Evolutionary conservation across 441 rosid species (phyloP), one percentile per base, ranked within the genome.

Genomic region (Brassica hybrid): DNA sequence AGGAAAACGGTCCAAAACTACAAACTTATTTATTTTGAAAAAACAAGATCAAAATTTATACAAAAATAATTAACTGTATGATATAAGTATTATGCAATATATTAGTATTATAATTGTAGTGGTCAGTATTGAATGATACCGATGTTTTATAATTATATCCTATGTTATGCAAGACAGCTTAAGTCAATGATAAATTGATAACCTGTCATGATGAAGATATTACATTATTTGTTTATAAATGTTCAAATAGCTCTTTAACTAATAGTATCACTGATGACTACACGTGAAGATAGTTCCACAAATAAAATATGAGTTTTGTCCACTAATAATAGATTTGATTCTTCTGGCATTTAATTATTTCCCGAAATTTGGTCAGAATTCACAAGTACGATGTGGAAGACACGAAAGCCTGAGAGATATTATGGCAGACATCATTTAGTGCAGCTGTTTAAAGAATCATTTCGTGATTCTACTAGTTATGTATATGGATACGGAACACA

Each of bases 371-470:
- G 58, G 58, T 67, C 59, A 12, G 18, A 45, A 23, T 8, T 67
- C 50, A 65, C 21, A 67, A 66, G 8, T 45, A 67, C 38, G 58
- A 23, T 6, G 21, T 67, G 59, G 59, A 21, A n/a, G 38, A 67
- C 71, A 48, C 58, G 57, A 67, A 67, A 67, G 13, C 38, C 2
- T 67, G 59, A 45, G 5, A 45, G 6, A 41, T 41, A 45, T 13
- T 25, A 1, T 45, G 4, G 58, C 38, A 25, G 59, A 48, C 4
- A 67, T 7, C 19, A 7, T 67, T 21, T n/a, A 67, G 19, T 67
- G 38, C 3, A 1, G 19, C 58, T 16, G 11, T 52, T 52, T 52
- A 52, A 52, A 52, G 58, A 52, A 14, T 52, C 19, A 52, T 52
- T 43, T 67, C 4, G 59, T 67, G 34, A 66, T 43, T 13, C 57